Base-by-base conservation (phyloP, 73 alveolate genomes). In the Paraurostyla sp. region DNA sequence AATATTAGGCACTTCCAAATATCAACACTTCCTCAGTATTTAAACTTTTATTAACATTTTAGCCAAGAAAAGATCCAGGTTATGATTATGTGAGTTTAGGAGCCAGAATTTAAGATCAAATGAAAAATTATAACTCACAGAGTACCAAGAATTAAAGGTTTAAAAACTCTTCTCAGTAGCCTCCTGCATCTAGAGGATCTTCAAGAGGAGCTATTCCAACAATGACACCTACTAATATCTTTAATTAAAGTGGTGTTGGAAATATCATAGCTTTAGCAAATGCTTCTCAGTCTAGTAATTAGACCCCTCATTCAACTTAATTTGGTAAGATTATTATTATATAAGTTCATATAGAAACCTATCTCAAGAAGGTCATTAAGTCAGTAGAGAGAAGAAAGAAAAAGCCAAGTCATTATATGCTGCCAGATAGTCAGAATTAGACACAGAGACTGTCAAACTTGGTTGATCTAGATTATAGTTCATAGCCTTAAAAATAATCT, bases 381-480 rank as follows among this genome's bases (percentile, higher is more conserved):
- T 46, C 73, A 7, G 87, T 75, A 3, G 87, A 75, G 33, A 43
- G 87, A 43, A 42, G 87, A 75, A 75, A 75, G 59, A 75, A 75
- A 30, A 75, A 75, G 87, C 33, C 54, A 20, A 23, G 23, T 49
- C 25, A 69, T 35, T 32, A 62, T 50, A 62, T 62, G 56, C 58
- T 69, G 4, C 22, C 29, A 18, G 87, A 32, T 22, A 16, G 3
- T 22, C 7, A 75, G 2, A 75, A 75, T 38, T 7, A 75, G 13
- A 75, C 87, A 23, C 73, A 75, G 29, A 75, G 52, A 32, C 51
- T 75, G 3, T 2, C 2, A 46, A 46, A 22, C 36, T n/a, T 46
- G 32, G 73, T 46, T 1, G 73, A 49, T 15, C 4, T 46, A 46
- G 87, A 75, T 15, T 16, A 9, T 46, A 42, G 33, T 46, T 1